Evolutionary conservation across 495 filamentous ascomycete species (phyloP), one percentile per base, ranked within the genome.

Genomic region (Podospora anserina): DNA sequence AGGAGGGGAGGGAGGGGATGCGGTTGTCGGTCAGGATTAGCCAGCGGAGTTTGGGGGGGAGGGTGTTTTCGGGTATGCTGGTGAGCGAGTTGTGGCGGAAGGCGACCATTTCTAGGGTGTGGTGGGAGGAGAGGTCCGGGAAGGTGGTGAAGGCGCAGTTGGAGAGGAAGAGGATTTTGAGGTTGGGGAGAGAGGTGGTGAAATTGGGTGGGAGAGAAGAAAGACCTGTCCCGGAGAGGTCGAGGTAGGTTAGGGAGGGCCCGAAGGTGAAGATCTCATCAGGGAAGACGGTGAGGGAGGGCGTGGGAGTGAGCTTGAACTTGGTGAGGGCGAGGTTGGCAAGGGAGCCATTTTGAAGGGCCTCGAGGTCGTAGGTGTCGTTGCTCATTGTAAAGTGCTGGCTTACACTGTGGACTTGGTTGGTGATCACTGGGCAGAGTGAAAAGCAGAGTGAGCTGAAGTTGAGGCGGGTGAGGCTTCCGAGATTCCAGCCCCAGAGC

Each of bases 1-100:
- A 78, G n/a, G 67, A 57, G 1, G 82, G 80, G 7, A 85, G 69
- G 1, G 65, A 64, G 3, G 61, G 49, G 58, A 84, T 76, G 39
- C 66, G 63, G 72, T 84, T 84, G 64, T 78, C 74, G 15, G 80
- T 82, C 7, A 85, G 72, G 63, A 82, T 81, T n/a, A 84, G 72
- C 75, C 79, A 82, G 59, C 79, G 73, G 9, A 83, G 74, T 11
- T 64, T 77, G 27, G 71, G 75, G 19, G 82, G 83, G 18, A 84
- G 61, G 5, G 79, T 63, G 61, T 78, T 74, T 55, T 82, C 79
- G 27, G 82, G 80, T 57, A 83, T 74, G 3, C 70, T 67, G 26
- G 66, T 68, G 79, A 85, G 83, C 68, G 66, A 66, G 69, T 85
- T 85, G 62, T 68, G 68, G n/a, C 79, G 78, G 72, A 84, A 82